Base-by-base conservation (phyloP, 1,284 basidiomycete species). In the Cutaneotrichosporon mucoides region DNA sequence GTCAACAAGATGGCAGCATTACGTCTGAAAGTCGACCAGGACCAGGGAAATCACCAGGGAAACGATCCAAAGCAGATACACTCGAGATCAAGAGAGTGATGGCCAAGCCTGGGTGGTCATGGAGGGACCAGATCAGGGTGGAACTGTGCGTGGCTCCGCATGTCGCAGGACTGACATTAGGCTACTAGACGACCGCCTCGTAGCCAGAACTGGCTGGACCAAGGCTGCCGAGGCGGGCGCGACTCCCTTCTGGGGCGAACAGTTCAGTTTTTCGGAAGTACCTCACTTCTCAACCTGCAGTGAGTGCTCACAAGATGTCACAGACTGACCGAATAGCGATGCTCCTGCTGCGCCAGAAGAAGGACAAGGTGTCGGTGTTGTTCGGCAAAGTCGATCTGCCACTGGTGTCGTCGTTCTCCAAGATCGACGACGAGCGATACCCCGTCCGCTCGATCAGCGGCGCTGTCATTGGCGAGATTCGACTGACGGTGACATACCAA, bases 201-300 rank as follows among this genome's bases (percentile, higher is more conserved):
- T 63, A 6, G 68, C 64, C 5, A 63, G 68, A 7, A 70, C 70
- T 5, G 63, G 64, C 12, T 70, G 65, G 64, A 56, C 58, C 11
- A 63, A 62, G 55, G 68, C 64, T 3, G 59, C 62, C n/a, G 59
- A 62, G n/a, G 52, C 52, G 1, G 55, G 43, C 0, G 47, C 41
- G 13, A 59, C 62, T 1, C 69, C 70, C 0, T 70, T 69, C 58
- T 72, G 71, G 71, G 70, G 68, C 2, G 66, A 71, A 36, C 42
- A 50, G 4, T 68, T 70, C 41, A 38, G 34, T 33, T 62, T 73
- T 24, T 56, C 55, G 0, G 64, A 68, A 11, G 35, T 72, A 3
- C 59, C 57, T 6, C 50, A 53, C 3, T 66, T 69, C 57, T 54
- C 59, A 1, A 50, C 59, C 4, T 70, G 67, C 51, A 48, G 71